Evolutionary conservation across 106 monocot genomes (phyloP).

Genomic region (Dactylorhiza incarnata): DNA sequence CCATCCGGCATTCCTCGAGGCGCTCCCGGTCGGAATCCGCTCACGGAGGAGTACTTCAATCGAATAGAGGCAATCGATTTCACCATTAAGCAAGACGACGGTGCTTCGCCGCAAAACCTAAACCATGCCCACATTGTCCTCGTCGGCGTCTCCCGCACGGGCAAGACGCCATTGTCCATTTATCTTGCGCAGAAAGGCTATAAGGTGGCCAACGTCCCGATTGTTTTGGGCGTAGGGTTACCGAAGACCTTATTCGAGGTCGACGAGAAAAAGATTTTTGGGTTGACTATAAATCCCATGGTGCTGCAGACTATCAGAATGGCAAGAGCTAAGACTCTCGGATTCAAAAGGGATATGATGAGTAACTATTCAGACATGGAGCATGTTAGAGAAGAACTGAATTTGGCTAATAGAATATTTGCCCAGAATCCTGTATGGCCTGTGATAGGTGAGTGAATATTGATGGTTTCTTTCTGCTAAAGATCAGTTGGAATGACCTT

Average conservation of each 20-base stretch:
- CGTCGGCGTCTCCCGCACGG: conserved; percentile 80
- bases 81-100: conserved; percentile 96
- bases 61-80: conserved; percentile 90
- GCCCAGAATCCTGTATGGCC: conserved; percentile 71
- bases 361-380: conserved; percentile 88
- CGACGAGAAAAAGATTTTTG: conserved; percentile 73
- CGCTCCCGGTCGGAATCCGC: conserved; percentile 36
- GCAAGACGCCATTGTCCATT: conserved; percentile 86
- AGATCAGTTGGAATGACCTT: not conserved
- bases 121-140: conserved; percentile 58
- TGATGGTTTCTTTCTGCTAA: not conserved
- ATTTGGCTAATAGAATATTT: conserved; percentile 57
- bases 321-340: conserved; percentile 65
- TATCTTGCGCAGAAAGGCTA: conserved; percentile 92
- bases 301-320: conserved; percentile 77
- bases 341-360: conserved; percentile 33
- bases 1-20: conserved; percentile 83
- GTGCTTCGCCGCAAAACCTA: conserved; percentile 62
- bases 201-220: conserved; percentile 85
- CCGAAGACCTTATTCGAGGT: conserved; percentile 66
- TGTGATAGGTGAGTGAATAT: conserved; percentile 53
- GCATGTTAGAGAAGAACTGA: conserved; percentile 64
- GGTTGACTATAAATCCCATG: conserved; percentile 67
- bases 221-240: conserved; percentile 71
- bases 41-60: conserved; percentile 68